Percentiles rank a stretch among this genome's conserved stretches.
phyloP scores from a whole-genome alignment of 768 basidiomycete species.

The Rhizopogon vulgaris region DNA sequence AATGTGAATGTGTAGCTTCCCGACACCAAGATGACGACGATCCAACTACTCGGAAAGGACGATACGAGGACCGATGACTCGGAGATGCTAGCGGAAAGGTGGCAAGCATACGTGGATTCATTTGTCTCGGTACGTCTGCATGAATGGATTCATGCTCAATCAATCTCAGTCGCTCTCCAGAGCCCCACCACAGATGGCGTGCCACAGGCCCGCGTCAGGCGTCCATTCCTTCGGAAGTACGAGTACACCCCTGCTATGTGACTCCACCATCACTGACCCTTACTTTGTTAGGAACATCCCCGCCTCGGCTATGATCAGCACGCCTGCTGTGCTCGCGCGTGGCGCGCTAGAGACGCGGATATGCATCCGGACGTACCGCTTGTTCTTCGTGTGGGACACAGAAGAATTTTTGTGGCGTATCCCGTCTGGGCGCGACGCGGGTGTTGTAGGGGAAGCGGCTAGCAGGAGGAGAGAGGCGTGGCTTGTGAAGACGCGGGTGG shows the following conservation, averaged over 20 bases:
- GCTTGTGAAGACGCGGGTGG: slow-evolving; percentile 14
- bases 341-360: slow-evolving; percentile 78
- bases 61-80: slow-evolving; percentile 71
- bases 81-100: slow-evolving; percentile 68
- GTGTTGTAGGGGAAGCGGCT: slow-evolving; percentile 7
- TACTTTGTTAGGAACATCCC: slow-evolving; percentile 16
- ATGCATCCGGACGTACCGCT: slow-evolving; percentile 74
- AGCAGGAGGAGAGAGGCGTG: slow-evolving; percentile 15
- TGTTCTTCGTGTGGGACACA: slow-evolving; percentile 71
- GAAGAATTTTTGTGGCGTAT: slow-evolving; percentile 58
- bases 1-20: slow-evolving; percentile 47
- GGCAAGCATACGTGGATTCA: slow-evolving; percentile 76
- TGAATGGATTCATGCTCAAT: not conserved
- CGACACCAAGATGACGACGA: slow-evolving; percentile 57
- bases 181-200: slow-evolving; percentile 53
- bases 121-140: slow-evolving; percentile 53
- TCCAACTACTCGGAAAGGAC: slow-evolving; percentile 77
- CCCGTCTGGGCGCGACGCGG: slow-evolving; percentile 34
- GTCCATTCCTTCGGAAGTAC: slow-evolving; percentile 66
- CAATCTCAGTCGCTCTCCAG: slow-evolving; percentile 27
- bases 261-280: slow-evolving; percentile 14
- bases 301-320: slow-evolving; percentile 14
- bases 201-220: slow-evolving; percentile 36
- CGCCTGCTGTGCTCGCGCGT: slow-evolving; percentile 41
- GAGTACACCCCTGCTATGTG: slow-evolving; percentile 11